These are phyloP conservation scores for Bothriochloa decipiens DNA, from an alignment of 176 grass and related monocot genomes.

Conservation along the genomic window DNA sequence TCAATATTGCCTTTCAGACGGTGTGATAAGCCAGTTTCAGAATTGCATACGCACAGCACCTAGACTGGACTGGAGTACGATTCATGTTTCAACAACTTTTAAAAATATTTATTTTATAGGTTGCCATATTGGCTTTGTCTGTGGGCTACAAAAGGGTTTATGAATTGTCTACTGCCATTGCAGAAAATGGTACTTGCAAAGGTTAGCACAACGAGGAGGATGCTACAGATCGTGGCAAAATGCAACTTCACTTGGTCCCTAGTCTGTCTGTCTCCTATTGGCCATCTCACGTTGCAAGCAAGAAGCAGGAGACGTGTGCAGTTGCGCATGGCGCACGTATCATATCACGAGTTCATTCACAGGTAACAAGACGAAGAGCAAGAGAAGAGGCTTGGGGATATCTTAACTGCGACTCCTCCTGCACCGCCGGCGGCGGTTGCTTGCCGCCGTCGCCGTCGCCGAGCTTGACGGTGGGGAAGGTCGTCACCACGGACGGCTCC, in stretches of 20 bases:
- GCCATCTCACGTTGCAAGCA: not conserved
- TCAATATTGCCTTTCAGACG: not conserved
- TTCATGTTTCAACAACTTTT: not conserved
- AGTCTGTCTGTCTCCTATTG: not conserved
- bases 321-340: not conserved
- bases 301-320: not conserved
- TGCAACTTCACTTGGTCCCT: not conserved
- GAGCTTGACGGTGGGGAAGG: slow-evolving; percentile 70
- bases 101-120: not conserved
- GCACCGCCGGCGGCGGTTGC: slow-evolving; percentile 13
- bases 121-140: not conserved
- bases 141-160: not conserved
- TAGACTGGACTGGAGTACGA: not conserved
- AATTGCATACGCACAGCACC: not conserved
- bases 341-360: no score
- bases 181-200: not conserved
- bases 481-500: slow-evolving; percentile 61
- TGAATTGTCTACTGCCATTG: not conserved
- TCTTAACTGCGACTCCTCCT: slow-evolving; percentile 62
- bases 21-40: not conserved
- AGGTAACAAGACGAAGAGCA: slow-evolving; percentile 48
- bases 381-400: not conserved
- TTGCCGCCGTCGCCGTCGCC: slow-evolving; percentile 31
- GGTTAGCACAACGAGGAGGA: no score
- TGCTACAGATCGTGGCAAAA: not conserved